Conservation (phyloP, 495 filamentous ascomycete species). For the Penicillium cosmopolitanum region DNA sequence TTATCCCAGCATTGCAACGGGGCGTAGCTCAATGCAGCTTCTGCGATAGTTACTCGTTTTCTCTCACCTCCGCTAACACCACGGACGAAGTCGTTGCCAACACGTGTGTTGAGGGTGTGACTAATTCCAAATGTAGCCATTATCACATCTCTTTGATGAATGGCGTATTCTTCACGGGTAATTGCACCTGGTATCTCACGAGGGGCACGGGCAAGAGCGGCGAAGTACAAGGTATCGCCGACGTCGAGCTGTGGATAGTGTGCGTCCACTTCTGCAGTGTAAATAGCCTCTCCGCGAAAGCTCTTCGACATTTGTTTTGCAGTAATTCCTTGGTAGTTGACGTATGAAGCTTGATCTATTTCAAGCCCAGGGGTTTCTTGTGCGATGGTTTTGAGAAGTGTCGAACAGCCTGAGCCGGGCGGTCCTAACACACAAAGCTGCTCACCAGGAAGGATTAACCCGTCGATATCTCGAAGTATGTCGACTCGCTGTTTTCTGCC, state of each 20-base stretch:
- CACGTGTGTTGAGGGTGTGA: constrained; percentile 74
- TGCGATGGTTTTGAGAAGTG: constrained; percentile 77
- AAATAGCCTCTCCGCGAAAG: constrained; percentile 80
- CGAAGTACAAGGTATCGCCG: constrained; percentile 76
- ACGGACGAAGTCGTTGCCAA: constrained; percentile 79
- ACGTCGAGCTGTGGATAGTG: constrained; percentile 82
- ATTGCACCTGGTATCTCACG: constrained; percentile 60
- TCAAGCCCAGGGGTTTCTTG: constrained; percentile 76
- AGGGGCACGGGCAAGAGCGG: constrained; percentile 69
- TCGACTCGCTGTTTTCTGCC: constrained; percentile 66
- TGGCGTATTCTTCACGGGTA: constrained; percentile 58
- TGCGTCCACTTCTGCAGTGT: constrained; percentile 77
- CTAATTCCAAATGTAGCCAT: constrained; percentile 79
- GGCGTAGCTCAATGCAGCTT: constrained; percentile 63
- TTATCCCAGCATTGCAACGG: constrained; percentile 82
- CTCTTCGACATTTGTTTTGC: constrained; percentile 59
- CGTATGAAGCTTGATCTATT: constrained; percentile 62
- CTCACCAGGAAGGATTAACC: constrained; percentile 75
- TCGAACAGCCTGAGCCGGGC: constrained; percentile 78
- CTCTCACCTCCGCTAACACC: constrained; percentile 83
- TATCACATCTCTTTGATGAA: constrained; percentile 71
- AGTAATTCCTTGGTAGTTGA: constrained; percentile 72
- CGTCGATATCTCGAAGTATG: constrained; percentile 75
- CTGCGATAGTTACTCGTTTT: constrained; percentile 82
- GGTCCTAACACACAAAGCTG: constrained; percentile 80